Base-by-base conservation (phyloP, 805 yeast genomes). In the Sugiyamaella mastotermitis region DNA sequence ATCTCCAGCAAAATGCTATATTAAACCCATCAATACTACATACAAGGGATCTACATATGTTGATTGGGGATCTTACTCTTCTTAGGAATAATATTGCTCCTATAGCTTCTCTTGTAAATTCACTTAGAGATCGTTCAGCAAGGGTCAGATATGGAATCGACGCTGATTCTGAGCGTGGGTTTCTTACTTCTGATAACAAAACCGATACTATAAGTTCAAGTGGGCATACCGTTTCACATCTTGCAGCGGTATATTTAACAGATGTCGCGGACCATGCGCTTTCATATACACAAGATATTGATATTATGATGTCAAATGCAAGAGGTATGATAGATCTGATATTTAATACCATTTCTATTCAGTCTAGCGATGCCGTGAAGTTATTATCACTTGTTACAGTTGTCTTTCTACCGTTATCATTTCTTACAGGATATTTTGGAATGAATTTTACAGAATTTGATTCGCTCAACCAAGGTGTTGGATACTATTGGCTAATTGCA, bases 341-440 rank as follows among this genome's bases (percentile, higher is more conserved):
- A 7, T 76, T 75, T 61, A 76, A 76, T 46, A 75, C 79, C 3
- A 68, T 76, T 28, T 68, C 78, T 1, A 72, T 72, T 8, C 71
- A 71, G 31, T 72, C 76, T 2, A 72, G 74, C 44, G 72, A 65
- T 45, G 68, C 80, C 3, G 75, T 76, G 68, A 64, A 66, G 37
- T 66, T 69, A 51, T 58, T 76, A 30, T 71, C 80, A 5, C 51
- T 76, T 26, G 72, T 76, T 7, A 71, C 80, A 1, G 80, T 76
- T 10, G 66, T 76, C 10, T 76, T 76, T 47, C 59, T 76, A 26
- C 82, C 82, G 4, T 51, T 76, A 38, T 67, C 76, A 4, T 76
- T 76, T 49, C 64, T 78, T 67, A 74, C 80, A 1, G 80, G 81
- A 9, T 76, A 74, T 50, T 76, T 71, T 43, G 78, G 78, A 13